A percentile compares a stretch with the other conserved stretches of the same genome.
Conservation (phyloP, 2,329 filamentous ascomycete species). For the Pestalotiopsis sp. region DNA sequence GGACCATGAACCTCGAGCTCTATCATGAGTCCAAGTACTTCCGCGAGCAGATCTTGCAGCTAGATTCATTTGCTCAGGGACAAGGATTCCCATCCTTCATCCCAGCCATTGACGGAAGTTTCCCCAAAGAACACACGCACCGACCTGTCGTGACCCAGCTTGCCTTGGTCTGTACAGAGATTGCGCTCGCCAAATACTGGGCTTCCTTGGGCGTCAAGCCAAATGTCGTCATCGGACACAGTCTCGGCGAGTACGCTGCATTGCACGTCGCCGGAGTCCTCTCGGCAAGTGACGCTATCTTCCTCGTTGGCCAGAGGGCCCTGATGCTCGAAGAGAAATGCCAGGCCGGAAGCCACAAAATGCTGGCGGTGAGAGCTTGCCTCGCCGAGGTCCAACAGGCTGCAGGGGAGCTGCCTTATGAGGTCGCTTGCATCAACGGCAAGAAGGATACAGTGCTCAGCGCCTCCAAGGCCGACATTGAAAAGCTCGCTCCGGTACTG, state of each 20-base stretch:
- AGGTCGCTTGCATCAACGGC: conserved; percentile 63
- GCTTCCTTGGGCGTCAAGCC: conserved; percentile 36
- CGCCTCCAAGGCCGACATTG: conserved; percentile 49
- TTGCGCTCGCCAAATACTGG: conserved; percentile 38
- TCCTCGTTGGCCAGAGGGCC: conserved; percentile 58
- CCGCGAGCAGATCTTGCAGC: conserved; percentile 30
- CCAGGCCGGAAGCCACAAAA: conserved; percentile 54
- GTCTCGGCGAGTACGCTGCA: conserved; percentile 62
- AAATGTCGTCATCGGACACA: conserved; percentile 44
- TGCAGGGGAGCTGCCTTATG: conserved; percentile 26
- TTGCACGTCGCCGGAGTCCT: conserved; percentile 59
- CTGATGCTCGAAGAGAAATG: conserved; percentile 54
- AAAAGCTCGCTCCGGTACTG: conserved; percentile 41
- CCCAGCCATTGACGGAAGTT: conserved; percentile 41
- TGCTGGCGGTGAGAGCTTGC: conserved; percentile 56
- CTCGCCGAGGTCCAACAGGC: conserved; percentile 40
- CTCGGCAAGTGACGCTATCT: conserved; percentile 58
- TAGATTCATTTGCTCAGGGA: conserved; percentile 29
- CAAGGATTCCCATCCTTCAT: conserved; percentile 40
- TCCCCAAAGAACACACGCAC: conserved; percentile 39
- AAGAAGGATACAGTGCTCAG: conserved; percentile 62
- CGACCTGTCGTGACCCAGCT: conserved; percentile 34
- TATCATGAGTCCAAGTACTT: conserved; percentile 31
- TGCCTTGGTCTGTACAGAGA: conserved; percentile 32
- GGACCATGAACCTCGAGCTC: conserved; percentile 33